A percentile compares a stretch with the other conserved stretches of the same genome.
Evolutionary conservation across 768 basidiomycete genomes (phyloP).

Genomic region (Russula brevipes): DNA sequence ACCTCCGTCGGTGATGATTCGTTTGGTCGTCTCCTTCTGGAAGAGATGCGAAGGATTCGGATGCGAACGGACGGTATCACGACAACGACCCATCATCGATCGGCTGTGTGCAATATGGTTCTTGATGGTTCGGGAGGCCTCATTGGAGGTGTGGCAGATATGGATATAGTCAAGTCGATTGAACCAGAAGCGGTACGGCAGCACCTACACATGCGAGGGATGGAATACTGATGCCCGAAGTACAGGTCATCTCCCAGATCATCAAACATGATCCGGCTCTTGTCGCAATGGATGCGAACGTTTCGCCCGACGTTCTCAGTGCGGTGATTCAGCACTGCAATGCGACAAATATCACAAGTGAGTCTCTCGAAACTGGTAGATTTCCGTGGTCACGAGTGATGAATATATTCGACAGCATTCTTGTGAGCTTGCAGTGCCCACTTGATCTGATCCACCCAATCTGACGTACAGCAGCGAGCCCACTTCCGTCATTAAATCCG

Average conservation of each 20-base stretch:
- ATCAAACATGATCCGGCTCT: conserved; percentile 46
- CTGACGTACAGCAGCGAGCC: conserved; percentile 62
- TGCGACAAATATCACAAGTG: conserved; percentile 48
- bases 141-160: conserved; percentile 87
- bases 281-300: conserved; percentile 74
- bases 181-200: conserved; percentile 41
- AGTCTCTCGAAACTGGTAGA: conserved; percentile 27
- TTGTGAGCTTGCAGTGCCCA: conserved; percentile 48
- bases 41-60: conserved; percentile 55
- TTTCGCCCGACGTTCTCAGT: conserved; percentile 49
- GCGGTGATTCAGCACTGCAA: conserved; percentile 49
- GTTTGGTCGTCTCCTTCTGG: conserved; percentile 62
- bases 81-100: conserved; percentile 38
- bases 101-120: conserved; percentile 85
- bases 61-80: conserved; percentile 81
- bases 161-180: conserved; percentile 61
- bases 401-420: conserved; percentile 46
- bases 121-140: conserved; percentile 68
- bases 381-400: conserved; percentile 2
- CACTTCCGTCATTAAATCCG: conserved; percentile 82
- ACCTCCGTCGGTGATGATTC: conserved; percentile 73
- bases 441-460: too few species aligned
- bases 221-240: background rate
- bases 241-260: conserved; percentile 51
- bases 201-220: background rate